A percentile compares a stretch with the other conserved stretches of the same genome.
Evolutionary conservation across 2,329 filamentous ascomycete genomes (phyloP).

Genomic region (Penicillium sp.): DNA sequence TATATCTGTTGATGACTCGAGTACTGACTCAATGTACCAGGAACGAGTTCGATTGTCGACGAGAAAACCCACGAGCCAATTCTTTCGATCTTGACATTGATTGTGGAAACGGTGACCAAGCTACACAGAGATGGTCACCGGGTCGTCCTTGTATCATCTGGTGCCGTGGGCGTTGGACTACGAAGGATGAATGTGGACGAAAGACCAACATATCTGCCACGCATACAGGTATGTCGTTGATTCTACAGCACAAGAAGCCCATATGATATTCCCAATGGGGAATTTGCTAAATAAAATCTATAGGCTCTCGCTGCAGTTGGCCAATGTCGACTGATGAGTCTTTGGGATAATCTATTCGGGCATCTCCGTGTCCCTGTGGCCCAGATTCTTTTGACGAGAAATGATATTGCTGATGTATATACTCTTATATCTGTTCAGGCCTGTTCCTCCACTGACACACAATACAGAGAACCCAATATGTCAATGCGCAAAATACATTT

Average conservation of each 20-base stretch:
- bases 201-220: constrained; percentile 79
- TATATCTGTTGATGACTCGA: constrained; percentile 8
- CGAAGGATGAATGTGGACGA: constrained; percentile 80
- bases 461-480: constrained; percentile 70
- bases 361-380: constrained; percentile 85
- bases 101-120: constrained; percentile 86
- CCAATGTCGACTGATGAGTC: constrained; percentile 84
- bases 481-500: constrained; percentile 94
- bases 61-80: constrained; percentile 90
- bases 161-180: constrained; percentile 88
- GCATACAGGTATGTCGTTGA: constrained; percentile 57
- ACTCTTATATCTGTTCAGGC: neutral
- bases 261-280: neutral
- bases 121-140: constrained; percentile 83
- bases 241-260: neutral
- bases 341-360: constrained; percentile 88
- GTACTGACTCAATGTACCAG: constrained; percentile 42
- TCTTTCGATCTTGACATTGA: constrained; percentile 78
- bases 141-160: constrained; percentile 93
- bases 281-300: constrained; percentile 3
- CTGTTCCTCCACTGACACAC: constrained; percentile 8
- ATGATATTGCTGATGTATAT: constrained; percentile 84
- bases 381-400: constrained; percentile 86
- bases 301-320: constrained; percentile 88
- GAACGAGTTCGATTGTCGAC: constrained; percentile 97